A percentile compares a stretch with the other conserved stretches of the same genome.
phyloP scores from a whole-genome alignment of 768 basidiomycete genomes.

The Tulasnella sp. region DNA sequence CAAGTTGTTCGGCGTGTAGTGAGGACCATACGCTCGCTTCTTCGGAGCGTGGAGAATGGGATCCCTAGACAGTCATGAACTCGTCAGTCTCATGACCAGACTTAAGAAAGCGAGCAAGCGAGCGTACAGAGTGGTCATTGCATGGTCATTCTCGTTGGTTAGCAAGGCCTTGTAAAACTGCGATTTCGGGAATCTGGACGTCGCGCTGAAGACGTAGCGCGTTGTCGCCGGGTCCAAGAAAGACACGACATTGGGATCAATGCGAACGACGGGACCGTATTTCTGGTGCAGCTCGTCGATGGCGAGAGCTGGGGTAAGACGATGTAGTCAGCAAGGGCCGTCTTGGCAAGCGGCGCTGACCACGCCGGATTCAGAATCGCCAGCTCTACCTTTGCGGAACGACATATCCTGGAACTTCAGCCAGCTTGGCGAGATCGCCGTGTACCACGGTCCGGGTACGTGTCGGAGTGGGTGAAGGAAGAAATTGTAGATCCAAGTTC shows the following conservation, averaged over 20 bases:
- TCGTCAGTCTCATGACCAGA: background rate
- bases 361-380: background rate
- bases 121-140: slow-evolving; percentile 7
- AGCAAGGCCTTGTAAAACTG: slow-evolving; percentile 1
- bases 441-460: slow-evolving; percentile 9
- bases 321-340: background rate
- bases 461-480: slow-evolving; percentile 10
- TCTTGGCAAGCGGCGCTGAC: too few relatives aligned
- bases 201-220: background rate
- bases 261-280: slow-evolving; percentile 4
- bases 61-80: background rate
- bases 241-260: background rate
- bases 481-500: slow-evolving; percentile 2
- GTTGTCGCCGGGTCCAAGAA: background rate
- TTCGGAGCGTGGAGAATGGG: background rate
- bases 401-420: slow-evolving; percentile 1
- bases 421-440: slow-evolving; percentile 1
- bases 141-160: slow-evolving; percentile 10
- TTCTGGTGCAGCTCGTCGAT: background rate
- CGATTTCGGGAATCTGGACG: background rate
- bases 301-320: background rate
- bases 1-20: background rate
- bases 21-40: background rate
- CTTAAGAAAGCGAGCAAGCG: background rate
- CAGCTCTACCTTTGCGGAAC: background rate